Conservation (phyloP, 331 rosid species). For the Malus hybrid region DNA sequence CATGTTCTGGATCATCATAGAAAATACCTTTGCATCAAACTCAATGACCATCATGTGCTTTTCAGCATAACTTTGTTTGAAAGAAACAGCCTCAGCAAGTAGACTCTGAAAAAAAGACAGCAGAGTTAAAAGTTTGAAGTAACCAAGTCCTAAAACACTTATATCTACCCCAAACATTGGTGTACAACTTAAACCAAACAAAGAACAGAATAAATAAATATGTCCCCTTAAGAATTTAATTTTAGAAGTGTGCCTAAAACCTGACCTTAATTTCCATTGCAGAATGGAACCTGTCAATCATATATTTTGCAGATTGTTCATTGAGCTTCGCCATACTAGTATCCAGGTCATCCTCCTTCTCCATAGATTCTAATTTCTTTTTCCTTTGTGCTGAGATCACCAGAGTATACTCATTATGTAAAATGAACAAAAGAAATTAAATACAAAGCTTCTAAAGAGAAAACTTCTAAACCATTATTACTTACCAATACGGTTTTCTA, state of each 20-base stretch:
- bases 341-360: conserved; percentile 51
- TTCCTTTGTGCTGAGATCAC: conserved; percentile 56
- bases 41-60: conserved; percentile 59
- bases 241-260: not conserved
- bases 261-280: conserved; percentile 59
- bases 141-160: not conserved
- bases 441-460: not conserved
- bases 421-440: not conserved
- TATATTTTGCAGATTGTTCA: conserved; percentile 49
- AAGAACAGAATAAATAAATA: not conserved
- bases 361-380: conserved; percentile 38
- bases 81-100: conserved; percentile 58
- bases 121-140: conserved; percentile 3
- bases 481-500: conserved; percentile 52
- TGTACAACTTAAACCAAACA: not conserved
- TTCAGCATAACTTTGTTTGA: conserved; percentile 39
- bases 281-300: conserved; percentile 43
- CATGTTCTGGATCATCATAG: conserved; percentile 2
- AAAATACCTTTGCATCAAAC: conserved; percentile 74
- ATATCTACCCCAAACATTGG: not conserved
- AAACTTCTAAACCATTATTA: conserved; percentile 6
- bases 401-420: conserved; percentile 14
- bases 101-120: conserved; percentile 34
- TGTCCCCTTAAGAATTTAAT: not conserved
- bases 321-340: conserved; percentile 52